Percentiles rank a stretch among this genome's conserved stretches.
phyloP scores from a whole-genome alignment of 495 filamentous ascomycete genomes.

The Cladorrhinum samala region DNA sequence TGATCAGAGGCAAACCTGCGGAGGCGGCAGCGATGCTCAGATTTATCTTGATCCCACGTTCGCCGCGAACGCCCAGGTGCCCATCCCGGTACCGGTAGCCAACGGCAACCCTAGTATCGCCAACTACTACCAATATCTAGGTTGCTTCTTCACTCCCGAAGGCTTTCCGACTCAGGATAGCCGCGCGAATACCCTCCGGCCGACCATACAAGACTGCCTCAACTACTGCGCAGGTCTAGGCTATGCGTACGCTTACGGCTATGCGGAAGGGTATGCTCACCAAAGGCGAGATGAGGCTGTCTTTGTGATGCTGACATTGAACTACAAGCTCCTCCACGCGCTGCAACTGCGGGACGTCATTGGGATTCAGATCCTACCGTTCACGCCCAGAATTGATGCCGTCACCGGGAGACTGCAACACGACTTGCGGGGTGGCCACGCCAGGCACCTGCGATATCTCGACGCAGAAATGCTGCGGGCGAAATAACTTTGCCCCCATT shows the following conservation, averaged over 20 bases:
- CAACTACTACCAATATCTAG: background rate
- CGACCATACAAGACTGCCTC: background rate
- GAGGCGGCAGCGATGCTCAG: constrained; percentile 8
- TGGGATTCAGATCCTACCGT: background rate
- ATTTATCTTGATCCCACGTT: constrained; percentile 19
- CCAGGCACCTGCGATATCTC: background rate
- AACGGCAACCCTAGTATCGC: background rate
- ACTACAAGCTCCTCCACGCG: background rate
- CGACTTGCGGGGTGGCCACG: background rate
- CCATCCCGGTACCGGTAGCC: background rate
- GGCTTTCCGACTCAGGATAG: background rate
- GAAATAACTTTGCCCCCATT: background rate
- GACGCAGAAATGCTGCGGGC: background rate
- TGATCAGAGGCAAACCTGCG: constrained; percentile 12
- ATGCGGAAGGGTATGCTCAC: background rate
- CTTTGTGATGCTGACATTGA: background rate
- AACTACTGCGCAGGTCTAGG: constrained; percentile 1
- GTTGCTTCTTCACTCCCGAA: background rate
- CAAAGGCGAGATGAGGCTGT: no score
- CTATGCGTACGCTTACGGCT: background rate
- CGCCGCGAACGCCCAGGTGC: constrained; percentile 9
- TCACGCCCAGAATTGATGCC: background rate
- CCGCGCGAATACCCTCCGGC: background rate
- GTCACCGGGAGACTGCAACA: background rate
- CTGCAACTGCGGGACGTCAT: background rate